Evolutionary conservation across 2,329 filamentous ascomycete species (phyloP).

Genomic region (Apiospora sp.): DNA sequence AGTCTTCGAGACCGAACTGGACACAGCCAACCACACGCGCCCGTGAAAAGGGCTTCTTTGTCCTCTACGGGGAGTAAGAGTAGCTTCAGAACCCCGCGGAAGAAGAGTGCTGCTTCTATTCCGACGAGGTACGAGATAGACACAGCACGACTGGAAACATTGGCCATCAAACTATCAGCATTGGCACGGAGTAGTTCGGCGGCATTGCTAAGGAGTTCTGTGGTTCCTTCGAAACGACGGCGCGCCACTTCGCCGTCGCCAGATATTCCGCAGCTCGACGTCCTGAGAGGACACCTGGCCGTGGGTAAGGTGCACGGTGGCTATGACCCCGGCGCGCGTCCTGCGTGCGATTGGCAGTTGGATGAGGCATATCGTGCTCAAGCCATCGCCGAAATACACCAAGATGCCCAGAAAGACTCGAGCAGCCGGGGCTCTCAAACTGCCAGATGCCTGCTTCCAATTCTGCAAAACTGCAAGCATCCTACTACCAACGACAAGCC

Average conservation of each 20-base stretch:
- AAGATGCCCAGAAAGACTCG: conserved; percentile 16
- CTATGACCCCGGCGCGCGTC: conserved; percentile 20
- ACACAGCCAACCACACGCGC: conserved; percentile 10
- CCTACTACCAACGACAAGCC: conserved; percentile 18
- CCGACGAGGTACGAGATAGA: not conserved
- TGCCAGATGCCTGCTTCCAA: conserved; percentile 23
- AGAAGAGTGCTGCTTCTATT: not conserved
- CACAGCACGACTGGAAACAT: conserved; percentile 20
- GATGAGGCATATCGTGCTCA: conserved; percentile 23
- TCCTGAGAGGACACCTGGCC: not conserved
- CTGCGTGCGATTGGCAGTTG: conserved; percentile 13
- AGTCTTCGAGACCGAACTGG: not conserved
- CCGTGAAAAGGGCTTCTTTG: not conserved
- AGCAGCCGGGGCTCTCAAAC: conserved; percentile 24
- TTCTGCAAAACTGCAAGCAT: conserved; percentile 19
- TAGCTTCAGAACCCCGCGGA: not conserved
- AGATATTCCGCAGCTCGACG: conserved; percentile 5
- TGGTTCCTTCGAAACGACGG: conserved; percentile 19
- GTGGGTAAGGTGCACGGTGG: not conserved
- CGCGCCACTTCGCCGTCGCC: conserved; percentile 19
- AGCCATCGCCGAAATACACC: conserved; percentile 11
- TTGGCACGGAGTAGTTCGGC: not conserved
- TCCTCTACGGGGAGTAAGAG: not conserved
- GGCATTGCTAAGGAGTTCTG: conserved; percentile 5
- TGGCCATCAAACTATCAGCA: conserved; percentile 19